Evolutionary conservation across 768 basidiomycete species (phyloP).

Genomic region (Naganishia randhawae): DNA sequence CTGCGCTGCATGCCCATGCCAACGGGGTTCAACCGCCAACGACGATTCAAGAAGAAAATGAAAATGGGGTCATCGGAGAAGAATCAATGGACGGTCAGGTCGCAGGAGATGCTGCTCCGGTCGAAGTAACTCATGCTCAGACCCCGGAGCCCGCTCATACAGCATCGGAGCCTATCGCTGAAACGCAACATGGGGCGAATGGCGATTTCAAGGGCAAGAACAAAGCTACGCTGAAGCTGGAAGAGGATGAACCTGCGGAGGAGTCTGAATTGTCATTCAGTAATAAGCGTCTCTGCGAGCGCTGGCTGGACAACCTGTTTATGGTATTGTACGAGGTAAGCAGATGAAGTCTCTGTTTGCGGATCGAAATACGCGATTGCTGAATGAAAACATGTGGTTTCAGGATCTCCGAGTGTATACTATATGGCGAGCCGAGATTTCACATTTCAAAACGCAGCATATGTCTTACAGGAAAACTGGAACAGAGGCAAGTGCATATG

Average conservation of each 20-base stretch:
- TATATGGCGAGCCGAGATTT: slow-evolving; percentile 96
- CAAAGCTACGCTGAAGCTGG: slow-evolving; percentile 11
- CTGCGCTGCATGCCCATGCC: slow-evolving; percentile 46
- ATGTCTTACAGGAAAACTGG: slow-evolving; percentile 97
- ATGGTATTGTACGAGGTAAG: slow-evolving; percentile 95
- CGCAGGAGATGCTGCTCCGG: slow-evolving; percentile 30
- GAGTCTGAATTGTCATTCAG: slow-evolving; percentile 72
- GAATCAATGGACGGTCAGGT: not conserved
- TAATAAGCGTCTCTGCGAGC: slow-evolving; percentile 92
- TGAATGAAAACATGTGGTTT: not conserved
- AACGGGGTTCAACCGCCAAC: slow-evolving; percentile 35
- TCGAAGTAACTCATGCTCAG: slow-evolving; percentile 43
- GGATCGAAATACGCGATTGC: not conserved
- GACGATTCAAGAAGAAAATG: slow-evolving; percentile 47
- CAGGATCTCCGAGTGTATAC: slow-evolving; percentile 97
- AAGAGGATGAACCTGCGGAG: slow-evolving; percentile 31
- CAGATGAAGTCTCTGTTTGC: slow-evolving; percentile 4
- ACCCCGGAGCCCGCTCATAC: slow-evolving; percentile 39
- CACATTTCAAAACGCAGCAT: slow-evolving; percentile 98
- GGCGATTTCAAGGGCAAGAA: slow-evolving; percentile 30
- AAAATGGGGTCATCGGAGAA: slow-evolving; percentile 43
- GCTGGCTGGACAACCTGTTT: slow-evolving; percentile 96
- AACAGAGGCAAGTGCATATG: slow-evolving; percentile 57
- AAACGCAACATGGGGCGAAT: slow-evolving; percentile 26
- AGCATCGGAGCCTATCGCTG: slow-evolving; percentile 8